Conservation (phyloP, 768 basidiomycete genomes). For the Leccinum uliginosum region DNA sequence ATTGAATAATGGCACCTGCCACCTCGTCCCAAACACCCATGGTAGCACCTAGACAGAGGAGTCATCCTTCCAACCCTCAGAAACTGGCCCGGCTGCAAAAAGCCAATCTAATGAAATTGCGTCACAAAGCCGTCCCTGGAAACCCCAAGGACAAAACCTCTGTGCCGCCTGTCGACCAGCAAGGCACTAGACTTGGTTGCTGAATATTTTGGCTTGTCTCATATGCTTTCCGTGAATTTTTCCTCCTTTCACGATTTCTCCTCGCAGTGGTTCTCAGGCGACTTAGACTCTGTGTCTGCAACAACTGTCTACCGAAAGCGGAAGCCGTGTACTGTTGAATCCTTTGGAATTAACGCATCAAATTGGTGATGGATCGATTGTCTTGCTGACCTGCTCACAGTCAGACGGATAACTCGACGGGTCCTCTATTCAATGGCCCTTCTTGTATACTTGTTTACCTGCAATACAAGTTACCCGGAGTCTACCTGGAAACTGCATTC, state of each 20-base stretch:
- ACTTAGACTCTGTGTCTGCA: too few relatives aligned
- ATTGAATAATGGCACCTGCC: too few relatives aligned
- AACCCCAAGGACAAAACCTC: slow-evolving; percentile 54
- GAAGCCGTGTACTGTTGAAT: slow-evolving; percentile 38
- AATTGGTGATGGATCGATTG: slow-evolving; percentile 47
- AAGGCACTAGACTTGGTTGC: slow-evolving; percentile 57
- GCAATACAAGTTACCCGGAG: background rate
- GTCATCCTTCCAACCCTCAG: slow-evolving; percentile 45
- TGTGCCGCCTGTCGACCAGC: too few relatives aligned
- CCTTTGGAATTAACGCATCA: slow-evolving; percentile 46
- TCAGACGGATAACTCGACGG: background rate
- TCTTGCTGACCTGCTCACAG: slow-evolving; percentile 14
- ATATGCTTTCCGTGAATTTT: slow-evolving; percentile 12
- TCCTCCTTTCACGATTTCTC: background rate
- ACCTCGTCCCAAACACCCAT: slow-evolving; percentile 20
- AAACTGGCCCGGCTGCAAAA: slow-evolving; percentile 53
- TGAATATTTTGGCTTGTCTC: slow-evolving; percentile 15
- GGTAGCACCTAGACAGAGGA: slow-evolving; percentile 25
- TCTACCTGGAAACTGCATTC: slow-evolving; percentile 1
- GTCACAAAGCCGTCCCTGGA: slow-evolving; percentile 60
- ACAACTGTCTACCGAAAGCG: too few relatives aligned
- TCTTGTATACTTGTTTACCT: background rate
- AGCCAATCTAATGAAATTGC: slow-evolving; percentile 70
- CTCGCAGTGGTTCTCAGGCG: too few relatives aligned
- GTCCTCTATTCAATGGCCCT: background rate